Conservation (phyloP, 257 asterid genomes). For the Solanum bulbocastanum region DNA sequence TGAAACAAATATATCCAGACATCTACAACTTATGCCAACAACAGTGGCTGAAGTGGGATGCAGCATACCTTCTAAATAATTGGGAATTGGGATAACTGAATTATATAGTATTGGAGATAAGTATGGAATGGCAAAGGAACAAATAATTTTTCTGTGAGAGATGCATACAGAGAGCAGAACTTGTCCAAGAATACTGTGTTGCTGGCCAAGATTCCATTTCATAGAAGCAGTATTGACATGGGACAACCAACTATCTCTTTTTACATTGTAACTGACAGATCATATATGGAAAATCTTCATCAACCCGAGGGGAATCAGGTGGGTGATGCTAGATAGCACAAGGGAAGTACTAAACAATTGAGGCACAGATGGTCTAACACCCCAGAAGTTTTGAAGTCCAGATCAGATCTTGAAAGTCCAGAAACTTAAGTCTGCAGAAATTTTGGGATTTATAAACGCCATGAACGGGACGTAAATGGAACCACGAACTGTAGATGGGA, state of each 20-base stretch:
- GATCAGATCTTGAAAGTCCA: too few relatives aligned
- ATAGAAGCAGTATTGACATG: not conserved
- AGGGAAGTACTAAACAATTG: not conserved
- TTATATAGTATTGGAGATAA: not conserved
- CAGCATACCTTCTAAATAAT: not conserved
- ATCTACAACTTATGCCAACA: not conserved
- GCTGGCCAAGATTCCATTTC: not conserved
- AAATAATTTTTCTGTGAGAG: not conserved
- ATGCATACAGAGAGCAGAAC: not conserved
- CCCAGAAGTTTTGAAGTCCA: too few relatives aligned
- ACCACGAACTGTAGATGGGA: too few relatives aligned
- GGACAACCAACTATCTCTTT: not conserved
- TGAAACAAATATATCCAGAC: not conserved
- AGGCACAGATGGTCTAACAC: not conserved
- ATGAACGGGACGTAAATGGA: too few relatives aligned
- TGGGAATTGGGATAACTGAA: not conserved
- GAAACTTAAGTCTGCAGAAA: too few relatives aligned
- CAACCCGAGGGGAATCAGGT: not conserved
- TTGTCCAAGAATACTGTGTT: not conserved
- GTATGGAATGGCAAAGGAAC: not conserved
- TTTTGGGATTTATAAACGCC: too few relatives aligned
- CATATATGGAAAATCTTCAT: not conserved
- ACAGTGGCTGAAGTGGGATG: not conserved
- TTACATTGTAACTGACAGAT: not conserved
- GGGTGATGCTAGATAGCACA: not conserved